Conservation (phyloP, 192 early-diverging fungal species). For the Dispira parvispora region DNA sequence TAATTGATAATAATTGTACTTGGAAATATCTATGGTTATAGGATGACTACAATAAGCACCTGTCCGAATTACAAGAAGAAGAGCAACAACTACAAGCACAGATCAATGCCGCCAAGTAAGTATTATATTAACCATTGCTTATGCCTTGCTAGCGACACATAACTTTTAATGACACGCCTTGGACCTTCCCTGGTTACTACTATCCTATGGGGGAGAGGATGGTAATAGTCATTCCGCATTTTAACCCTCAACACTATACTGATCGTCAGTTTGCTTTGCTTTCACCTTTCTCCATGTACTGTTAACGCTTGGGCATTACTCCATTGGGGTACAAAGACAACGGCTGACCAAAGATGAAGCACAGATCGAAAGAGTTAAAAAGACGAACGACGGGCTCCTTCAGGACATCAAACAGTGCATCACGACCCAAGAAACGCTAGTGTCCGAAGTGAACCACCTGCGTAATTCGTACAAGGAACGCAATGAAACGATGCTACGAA, state of each 20-base stretch:
- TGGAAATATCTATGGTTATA: neutral
- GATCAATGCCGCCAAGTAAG: slow-evolving; percentile 30
- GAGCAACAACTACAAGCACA: slow-evolving; percentile 34
- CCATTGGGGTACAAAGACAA: slow-evolving; percentile 17
- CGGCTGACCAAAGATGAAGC: slow-evolving; percentile 37
- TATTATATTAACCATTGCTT: no score
- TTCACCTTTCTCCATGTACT: no score
- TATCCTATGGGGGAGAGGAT: no score
- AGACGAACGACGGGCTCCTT: slow-evolving; percentile 28
- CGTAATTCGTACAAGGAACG: slow-evolving; percentile 34
- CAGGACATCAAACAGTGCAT: slow-evolving; percentile 38
- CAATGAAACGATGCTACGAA: slow-evolving; percentile 30
- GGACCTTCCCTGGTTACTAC: no score
- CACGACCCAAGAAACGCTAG: slow-evolving; percentile 22
- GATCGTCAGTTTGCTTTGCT: no score
- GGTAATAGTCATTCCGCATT: no score
- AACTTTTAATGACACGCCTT: no score
- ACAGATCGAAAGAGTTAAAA: slow-evolving; percentile 24
- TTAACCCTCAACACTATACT: no score
- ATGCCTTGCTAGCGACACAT: no score
- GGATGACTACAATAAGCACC: slow-evolving; percentile 24
- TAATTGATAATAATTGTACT: no score
- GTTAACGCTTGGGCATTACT: no score
- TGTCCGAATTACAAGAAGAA: slow-evolving; percentile 26
- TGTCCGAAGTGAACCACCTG: slow-evolving; percentile 22